phyloP scores from a whole-genome alignment of 345 rosid genomes.

The Cardamine chenopodiifolia region DNA sequence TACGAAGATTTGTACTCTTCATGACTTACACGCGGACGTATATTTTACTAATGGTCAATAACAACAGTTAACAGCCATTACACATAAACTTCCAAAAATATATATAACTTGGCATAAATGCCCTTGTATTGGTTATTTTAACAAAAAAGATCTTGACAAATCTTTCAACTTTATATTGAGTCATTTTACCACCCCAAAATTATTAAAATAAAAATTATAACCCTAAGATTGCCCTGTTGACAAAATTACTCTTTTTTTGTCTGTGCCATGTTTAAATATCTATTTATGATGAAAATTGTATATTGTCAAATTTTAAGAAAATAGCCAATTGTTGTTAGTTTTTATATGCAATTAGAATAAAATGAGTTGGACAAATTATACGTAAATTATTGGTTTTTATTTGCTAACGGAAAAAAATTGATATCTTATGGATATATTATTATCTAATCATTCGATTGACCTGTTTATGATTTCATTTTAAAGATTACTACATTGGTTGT shows the following conservation, averaged over 20 bases:
- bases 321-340: no score
- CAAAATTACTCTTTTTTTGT: not conserved
- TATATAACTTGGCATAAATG: not conserved
- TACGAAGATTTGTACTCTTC: not conserved
- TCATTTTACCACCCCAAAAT: not conserved
- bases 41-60: not conserved
- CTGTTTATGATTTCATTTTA: not conserved
- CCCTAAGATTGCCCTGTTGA: not conserved
- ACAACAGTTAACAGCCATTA: not conserved
- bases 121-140: not conserved
- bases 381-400: not conserved
- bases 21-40: constrained; percentile 2
- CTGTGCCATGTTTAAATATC: not conserved
- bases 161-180: not conserved
- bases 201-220: not conserved
- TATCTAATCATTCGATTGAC: not conserved
- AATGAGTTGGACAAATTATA: not conserved
- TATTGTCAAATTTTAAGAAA: no score
- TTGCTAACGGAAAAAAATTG: not conserved
- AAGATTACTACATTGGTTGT: not conserved
- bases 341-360: not conserved
- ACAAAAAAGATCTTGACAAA: not conserved
- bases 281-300: not conserved
- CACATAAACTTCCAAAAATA: not conserved
- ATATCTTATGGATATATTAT: not conserved